Percentiles rank a stretch among this genome's conserved stretches.
Evolutionary conservation across 768 basidiomycete genomes (phyloP).

Genomic region (Panaeolus cyanescens): DNA sequence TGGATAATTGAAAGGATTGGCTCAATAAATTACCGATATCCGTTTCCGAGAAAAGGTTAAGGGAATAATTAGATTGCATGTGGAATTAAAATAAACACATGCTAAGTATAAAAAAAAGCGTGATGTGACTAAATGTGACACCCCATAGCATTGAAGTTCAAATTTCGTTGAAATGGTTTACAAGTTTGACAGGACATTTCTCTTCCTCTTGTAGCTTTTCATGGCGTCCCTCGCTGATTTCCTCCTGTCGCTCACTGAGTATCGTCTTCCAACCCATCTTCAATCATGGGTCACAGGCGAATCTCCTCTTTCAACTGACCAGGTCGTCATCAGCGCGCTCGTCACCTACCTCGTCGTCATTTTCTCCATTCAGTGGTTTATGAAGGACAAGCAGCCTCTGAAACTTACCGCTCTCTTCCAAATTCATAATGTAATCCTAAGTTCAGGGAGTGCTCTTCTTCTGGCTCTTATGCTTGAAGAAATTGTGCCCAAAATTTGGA

Average conservation of each 20-base stretch:
- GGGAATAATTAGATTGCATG: background rate
- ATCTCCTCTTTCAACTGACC: slow-evolving; percentile 83
- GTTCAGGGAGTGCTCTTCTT: slow-evolving; percentile 79
- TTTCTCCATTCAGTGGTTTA: slow-evolving; percentile 81
- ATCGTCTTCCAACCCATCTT: slow-evolving; percentile 57
- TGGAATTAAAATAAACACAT: slow-evolving; percentile 21
- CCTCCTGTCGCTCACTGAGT: slow-evolving; percentile 58
- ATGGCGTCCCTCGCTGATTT: slow-evolving; percentile 80
- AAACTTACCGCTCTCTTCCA: slow-evolving; percentile 87
- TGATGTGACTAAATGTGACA: slow-evolving; percentile 26
- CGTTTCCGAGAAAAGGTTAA: background rate
- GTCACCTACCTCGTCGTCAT: slow-evolving; percentile 84
- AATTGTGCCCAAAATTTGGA: slow-evolving; percentile 77
- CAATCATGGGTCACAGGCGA: slow-evolving; percentile 69
- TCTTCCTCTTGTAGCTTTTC: slow-evolving; percentile 28
- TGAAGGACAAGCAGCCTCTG: slow-evolving; percentile 74
- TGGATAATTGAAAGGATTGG: background rate
- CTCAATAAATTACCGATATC: background rate
- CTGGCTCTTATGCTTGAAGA: slow-evolving; percentile 92
- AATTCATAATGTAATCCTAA: slow-evolving; percentile 88
- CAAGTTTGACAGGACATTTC: slow-evolving; percentile 12
- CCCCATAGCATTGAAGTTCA: slow-evolving; percentile 26
- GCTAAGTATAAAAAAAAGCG: slow-evolving; percentile 6
- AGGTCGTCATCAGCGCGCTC: slow-evolving; percentile 70
- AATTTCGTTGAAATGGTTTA: slow-evolving; percentile 22